Conservation (phyloP, 148 eudicot genomes). For the Talinum fruticosum region DNA sequence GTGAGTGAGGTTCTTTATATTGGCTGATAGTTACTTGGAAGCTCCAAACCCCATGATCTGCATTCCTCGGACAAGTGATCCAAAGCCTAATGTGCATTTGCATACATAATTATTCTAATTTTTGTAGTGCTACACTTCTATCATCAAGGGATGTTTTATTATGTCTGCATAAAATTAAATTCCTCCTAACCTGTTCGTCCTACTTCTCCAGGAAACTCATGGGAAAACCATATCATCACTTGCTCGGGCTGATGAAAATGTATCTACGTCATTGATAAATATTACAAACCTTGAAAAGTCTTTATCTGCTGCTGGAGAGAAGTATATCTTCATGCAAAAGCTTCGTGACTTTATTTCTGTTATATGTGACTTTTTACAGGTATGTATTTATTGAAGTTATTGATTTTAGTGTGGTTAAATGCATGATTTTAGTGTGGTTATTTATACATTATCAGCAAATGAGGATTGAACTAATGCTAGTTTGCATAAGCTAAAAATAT, state of each 20-base stretch:
- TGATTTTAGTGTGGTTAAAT: slow-evolving; percentile 23
- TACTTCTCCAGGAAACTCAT: slow-evolving; percentile 66
- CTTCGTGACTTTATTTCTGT: slow-evolving; percentile 93
- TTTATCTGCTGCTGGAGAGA: slow-evolving; percentile 80
- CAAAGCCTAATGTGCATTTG: neutral
- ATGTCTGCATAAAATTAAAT: neutral
- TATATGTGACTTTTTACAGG: slow-evolving; percentile 96
- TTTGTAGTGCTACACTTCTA: neutral
- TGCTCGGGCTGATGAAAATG: slow-evolving; percentile 65
- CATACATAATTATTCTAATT: neutral
- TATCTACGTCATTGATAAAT: slow-evolving; percentile 58
- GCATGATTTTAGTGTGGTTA: neutral
- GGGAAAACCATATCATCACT: slow-evolving; percentile 56
- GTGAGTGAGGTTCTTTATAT: neutral
- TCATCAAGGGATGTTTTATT: neutral
- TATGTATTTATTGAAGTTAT: slow-evolving; percentile 34
- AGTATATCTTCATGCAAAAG: slow-evolving; percentile 96
- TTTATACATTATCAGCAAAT: neutral
- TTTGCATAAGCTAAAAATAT: neutral
- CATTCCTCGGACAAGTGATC: too few species aligned
- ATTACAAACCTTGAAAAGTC: slow-evolving; percentile 62
- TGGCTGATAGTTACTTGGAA: neutral
- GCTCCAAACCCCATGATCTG: too few species aligned
- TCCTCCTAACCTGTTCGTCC: neutral
- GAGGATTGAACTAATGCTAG: neutral